A percentile compares a stretch with the other conserved stretches of the same genome.
These are phyloP conservation scores for Taxillus chinensis DNA, from an alignment of 164 flowering plant genomes.

Conservation along the genomic window DNA sequence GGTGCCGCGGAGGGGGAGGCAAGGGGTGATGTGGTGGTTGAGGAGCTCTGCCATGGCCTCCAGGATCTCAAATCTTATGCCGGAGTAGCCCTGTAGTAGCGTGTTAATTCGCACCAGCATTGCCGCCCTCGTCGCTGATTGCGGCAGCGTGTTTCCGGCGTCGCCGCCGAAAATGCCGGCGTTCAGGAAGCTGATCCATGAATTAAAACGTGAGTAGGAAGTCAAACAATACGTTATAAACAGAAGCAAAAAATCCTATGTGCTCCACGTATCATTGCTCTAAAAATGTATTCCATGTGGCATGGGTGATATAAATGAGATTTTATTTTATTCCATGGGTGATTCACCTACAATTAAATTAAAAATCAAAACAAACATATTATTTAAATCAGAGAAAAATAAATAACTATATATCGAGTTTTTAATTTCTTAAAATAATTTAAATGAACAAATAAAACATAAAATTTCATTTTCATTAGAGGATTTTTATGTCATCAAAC, in stretches of 20 bases:
- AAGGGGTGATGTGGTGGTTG: conserved; percentile 33
- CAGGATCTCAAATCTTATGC: conserved; percentile 34
- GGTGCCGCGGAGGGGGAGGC: conserved; percentile 36
- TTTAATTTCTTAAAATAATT: too few relatives aligned
- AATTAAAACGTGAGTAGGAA: background rate
- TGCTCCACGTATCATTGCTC: background rate
- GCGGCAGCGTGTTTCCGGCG: conserved; percentile 15
- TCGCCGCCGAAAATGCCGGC: conserved; percentile 34
- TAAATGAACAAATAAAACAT: too few relatives aligned
- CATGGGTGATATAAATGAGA: too few relatives aligned
- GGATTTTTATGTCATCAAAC: too few relatives aligned
- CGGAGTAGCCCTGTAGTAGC: conserved; percentile 37
- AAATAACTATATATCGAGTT: too few relatives aligned
- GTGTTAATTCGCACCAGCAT: conserved; percentile 43
- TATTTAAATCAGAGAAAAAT: too few relatives aligned
- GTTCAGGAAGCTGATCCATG: conserved; percentile 25
- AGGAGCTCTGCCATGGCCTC: conserved; percentile 30
- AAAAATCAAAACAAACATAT: too few relatives aligned
- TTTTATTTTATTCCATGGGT: too few relatives aligned
- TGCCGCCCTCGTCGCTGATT: conserved; percentile 29
- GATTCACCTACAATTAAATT: too few relatives aligned
- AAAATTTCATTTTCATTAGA: too few relatives aligned
- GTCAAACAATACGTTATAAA: background rate
- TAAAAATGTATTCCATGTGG: too few relatives aligned
- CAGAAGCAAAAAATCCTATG: background rate